Evolutionary conservation across 2,329 filamentous ascomycete species (phyloP), one percentile per base, ranked within the genome.

Genomic region (Beauveria bassiana): DNA sequence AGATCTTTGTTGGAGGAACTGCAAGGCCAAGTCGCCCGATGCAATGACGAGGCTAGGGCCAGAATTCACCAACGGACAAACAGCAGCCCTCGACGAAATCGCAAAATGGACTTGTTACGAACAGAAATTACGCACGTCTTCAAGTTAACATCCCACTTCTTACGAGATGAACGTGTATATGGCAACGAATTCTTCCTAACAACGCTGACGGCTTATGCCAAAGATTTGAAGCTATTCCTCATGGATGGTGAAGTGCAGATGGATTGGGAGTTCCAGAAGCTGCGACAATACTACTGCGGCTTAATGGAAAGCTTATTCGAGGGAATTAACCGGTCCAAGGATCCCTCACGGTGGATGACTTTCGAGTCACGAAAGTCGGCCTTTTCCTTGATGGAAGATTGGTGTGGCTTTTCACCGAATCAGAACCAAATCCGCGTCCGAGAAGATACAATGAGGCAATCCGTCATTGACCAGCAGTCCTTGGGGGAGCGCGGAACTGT

Each of bases 91-190:
- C 86, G 89, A 51, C 83, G 91, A 60, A 96, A 91, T 70, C 86
- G 88, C 59, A 90, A 88, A 70, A 95, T 91, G 66, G 95, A 98
- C 70, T 80, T 92, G 38, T 76, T 99, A 40, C 85, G 96, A 59
- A 97, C 93, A 0, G 95, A 98, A 71, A 92, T 98, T 57, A 97
- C 96, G 0, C 91, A 98, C 70, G 90, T 99, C 8, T 97, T 98
- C 75, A 93, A 96, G 71, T 79, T 98, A 42, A 98, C 93, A 0
- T 92, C 93, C 0, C 90, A 93, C 68, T 96, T 97, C 66, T 78
- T 99, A 43, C 88, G 89, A 65, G 83, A 91, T 49, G 79, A 88
- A 0, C 87, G 91, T 53, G 85, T 96, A 5, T 90, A 89, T 71
- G 86, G 89, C 62, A 91, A 96, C 66, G 91, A 96, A 65, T 97